Conservation (phyloP, 768 basidiomycete genomes). For the Paxillus rubicundulus region DNA sequence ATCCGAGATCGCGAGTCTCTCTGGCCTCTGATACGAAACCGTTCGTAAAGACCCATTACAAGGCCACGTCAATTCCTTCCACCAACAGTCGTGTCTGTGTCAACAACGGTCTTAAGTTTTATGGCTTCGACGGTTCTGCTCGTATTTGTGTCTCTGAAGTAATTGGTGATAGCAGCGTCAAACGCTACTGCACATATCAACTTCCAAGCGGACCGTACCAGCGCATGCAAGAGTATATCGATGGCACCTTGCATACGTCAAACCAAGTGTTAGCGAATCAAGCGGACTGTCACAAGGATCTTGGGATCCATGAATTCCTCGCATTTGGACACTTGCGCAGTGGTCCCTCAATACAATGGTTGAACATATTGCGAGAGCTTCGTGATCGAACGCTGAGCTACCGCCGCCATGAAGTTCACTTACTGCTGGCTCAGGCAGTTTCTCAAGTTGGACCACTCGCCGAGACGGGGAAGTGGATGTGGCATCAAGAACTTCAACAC, state of each 20-base stretch:
- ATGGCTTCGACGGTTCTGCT: conserved; percentile 26
- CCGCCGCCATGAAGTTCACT: conserved; percentile 37
- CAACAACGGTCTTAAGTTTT: conserved; percentile 34
- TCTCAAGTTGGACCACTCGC: conserved; percentile 41
- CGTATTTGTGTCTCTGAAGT: conserved; percentile 13
- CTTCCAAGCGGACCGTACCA: conserved; percentile 35
- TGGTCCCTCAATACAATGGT: conserved; percentile 47
- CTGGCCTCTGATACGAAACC: conserved; percentile 26
- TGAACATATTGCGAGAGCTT: conserved; percentile 50
- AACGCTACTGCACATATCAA: conserved; percentile 29
- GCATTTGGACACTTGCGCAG: conserved; percentile 46
- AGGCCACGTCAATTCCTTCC: conserved; percentile 11
- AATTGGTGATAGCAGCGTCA: conserved; percentile 15
- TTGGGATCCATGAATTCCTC: conserved; percentile 45
- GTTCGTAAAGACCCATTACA: conserved; percentile 16
- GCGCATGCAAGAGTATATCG: conserved; percentile 37
- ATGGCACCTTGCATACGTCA: conserved; percentile 36
- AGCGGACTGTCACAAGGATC: conserved; percentile 35
- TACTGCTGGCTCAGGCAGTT: conserved; percentile 42
- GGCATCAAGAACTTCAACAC: conserved; percentile 40
- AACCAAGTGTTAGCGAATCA: conserved; percentile 47
- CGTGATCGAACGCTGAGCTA: conserved; percentile 39
- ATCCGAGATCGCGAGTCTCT: conserved; percentile 18
- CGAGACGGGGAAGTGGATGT: conserved; percentile 20
- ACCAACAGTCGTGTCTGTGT: conserved; percentile 22